A percentile compares a stretch with the other conserved stretches of the same genome.
Evolutionary conservation across 306 rosid genomes (phyloP).

Genomic region (Senna tora): DNA sequence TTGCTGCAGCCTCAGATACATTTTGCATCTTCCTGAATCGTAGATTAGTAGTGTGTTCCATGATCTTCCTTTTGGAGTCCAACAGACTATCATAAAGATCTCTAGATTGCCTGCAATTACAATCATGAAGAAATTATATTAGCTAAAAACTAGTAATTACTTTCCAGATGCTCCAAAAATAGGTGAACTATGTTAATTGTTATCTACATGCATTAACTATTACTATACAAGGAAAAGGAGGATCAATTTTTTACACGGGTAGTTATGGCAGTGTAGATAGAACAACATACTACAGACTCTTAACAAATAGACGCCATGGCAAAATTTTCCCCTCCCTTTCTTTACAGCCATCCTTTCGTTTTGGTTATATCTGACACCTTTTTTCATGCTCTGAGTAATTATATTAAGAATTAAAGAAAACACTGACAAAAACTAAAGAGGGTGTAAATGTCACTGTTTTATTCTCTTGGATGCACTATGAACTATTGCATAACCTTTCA

Average conservation of each 20-base stretch:
- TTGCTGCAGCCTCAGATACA: constrained; percentile 70
- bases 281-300: not conserved
- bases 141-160: constrained; percentile 31
- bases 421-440: not conserved
- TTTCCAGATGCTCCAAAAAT: constrained; percentile 4
- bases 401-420: not conserved
- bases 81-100: constrained; percentile 62
- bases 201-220: constrained; percentile 12
- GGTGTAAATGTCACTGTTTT: constrained; percentile 9
- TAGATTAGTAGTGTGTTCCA: constrained; percentile 56
- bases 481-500: constrained; percentile 33
- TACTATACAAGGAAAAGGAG: not conserved
- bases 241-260: not conserved
- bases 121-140: constrained; percentile 33
- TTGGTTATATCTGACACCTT: not conserved
- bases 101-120: constrained; percentile 66
- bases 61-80: constrained; percentile 62
- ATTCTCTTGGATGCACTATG: constrained; percentile 23
- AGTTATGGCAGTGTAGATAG: not conserved
- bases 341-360: not conserved
- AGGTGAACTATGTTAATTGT: constrained; percentile 27
- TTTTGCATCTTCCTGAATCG: constrained; percentile 63
- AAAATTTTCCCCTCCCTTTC: constrained; percentile 2
- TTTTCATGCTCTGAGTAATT: constrained; percentile 13
- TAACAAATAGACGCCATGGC: not conserved